Percentiles rank a stretch among this genome's conserved stretches.
These are phyloP conservation scores for Diaporthe nobilis DNA, from an alignment of 2,329 filamentous ascomycete genomes.

Conservation along the genomic window DNA sequence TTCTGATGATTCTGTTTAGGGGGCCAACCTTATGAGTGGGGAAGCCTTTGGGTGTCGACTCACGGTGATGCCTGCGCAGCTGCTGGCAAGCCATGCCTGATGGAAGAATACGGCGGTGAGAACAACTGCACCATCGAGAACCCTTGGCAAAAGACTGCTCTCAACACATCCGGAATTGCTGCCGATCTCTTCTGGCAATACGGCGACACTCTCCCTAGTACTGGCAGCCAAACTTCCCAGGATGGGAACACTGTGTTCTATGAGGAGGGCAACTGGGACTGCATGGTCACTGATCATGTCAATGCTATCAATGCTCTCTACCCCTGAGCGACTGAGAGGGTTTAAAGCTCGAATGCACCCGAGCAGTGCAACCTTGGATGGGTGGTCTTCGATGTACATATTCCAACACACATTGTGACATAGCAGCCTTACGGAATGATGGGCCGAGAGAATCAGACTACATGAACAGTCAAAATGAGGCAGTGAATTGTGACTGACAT, in stretches of 20 bases:
- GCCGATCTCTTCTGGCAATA: constrained; percentile 44
- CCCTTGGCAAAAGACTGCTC: constrained; percentile 43
- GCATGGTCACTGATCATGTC: constrained; percentile 43
- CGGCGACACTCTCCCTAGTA: constrained; percentile 43
- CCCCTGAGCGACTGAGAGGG: background rate
- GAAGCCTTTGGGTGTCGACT: constrained; percentile 42
- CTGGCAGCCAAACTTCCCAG: constrained; percentile 39
- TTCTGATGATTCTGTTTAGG: constrained; percentile 25
- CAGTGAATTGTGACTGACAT: no score
- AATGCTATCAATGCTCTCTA: constrained; percentile 41
- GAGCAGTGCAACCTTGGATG: no score
- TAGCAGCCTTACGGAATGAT: background rate
- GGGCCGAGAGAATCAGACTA: no score
- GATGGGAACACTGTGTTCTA: constrained; percentile 44
- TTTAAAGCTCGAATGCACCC: background rate
- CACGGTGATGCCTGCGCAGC: constrained; percentile 42
- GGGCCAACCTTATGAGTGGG: constrained; percentile 41
- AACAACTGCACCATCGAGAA: constrained; percentile 44
- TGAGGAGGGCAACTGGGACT: constrained; percentile 42
- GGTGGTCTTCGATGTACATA: constrained; percentile 22
- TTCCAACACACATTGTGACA: background rate
- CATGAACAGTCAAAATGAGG: background rate
- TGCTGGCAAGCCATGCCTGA: constrained; percentile 42
- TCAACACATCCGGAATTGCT: constrained; percentile 42
- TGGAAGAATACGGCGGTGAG: constrained; percentile 43